These are phyloP conservation scores for Phenoliferia sp. DNA, from an alignment of 1,284 basidiomycete genomes.

Conservation along the genomic window DNA sequence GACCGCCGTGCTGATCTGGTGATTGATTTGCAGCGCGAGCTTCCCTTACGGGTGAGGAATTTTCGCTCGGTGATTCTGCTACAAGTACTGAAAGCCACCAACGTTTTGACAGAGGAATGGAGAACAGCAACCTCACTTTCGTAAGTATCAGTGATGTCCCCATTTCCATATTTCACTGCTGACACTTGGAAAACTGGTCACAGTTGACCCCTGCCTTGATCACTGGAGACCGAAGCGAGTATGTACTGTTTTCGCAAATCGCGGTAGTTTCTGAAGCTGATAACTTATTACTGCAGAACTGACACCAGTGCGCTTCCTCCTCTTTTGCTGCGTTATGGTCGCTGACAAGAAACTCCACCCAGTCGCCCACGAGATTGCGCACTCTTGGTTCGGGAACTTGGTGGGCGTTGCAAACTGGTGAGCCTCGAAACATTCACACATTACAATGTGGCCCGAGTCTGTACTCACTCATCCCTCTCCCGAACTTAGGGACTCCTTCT, in stretches of 20 bases:
- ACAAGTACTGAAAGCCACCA: constrained; percentile 13
- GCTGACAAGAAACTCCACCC: constrained; percentile 58
- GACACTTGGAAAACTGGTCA: not conserved
- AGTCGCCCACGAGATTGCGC: constrained; percentile 54
- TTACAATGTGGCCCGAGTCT: not conserved
- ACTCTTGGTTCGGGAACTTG: constrained; percentile 47
- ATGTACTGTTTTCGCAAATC: not conserved
- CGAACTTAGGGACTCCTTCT: constrained; percentile 63
- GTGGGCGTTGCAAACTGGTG: constrained; percentile 37
- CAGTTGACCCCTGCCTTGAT: constrained; percentile 60
- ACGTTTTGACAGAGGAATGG: constrained; percentile 49
- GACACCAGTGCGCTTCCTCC: not conserved
- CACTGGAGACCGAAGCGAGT: constrained; percentile 63
- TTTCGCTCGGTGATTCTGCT: constrained; percentile 33
- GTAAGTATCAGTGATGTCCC: not conserved
- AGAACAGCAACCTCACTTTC: constrained; percentile 74
- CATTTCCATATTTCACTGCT: not conserved
- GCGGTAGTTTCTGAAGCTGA: not conserved
- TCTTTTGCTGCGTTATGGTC: not conserved
- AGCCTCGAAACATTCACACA: not conserved
- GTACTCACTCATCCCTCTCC: not conserved
- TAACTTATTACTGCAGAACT: not conserved
- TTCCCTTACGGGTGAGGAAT: constrained; percentile 54
- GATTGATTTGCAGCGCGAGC: not conserved
- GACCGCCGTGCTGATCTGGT: not conserved